Evolutionary conservation across 306 rosid species (phyloP), one percentile per base, ranked within the genome.

Genomic region (Bauhinia variegata): DNA sequence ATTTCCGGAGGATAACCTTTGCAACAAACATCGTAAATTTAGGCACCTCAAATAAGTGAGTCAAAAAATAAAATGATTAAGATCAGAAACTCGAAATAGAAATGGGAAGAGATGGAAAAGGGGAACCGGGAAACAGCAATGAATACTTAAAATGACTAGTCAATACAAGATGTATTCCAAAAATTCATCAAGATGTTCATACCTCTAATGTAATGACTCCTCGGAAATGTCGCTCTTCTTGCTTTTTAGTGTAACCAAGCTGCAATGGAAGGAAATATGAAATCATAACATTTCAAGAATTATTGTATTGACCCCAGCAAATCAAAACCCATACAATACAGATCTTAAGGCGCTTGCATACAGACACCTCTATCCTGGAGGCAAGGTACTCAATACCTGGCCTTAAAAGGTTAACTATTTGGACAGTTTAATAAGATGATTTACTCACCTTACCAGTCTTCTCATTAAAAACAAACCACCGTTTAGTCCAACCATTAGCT

Each of bases 181-280:
- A n/a, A n/a, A n/a, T n/a, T n/a, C n/a, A n/a, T n/a, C n/a, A n/a
- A n/a, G n/a, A 61, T 18, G 36, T 57, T 13, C 77, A 70, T 83
- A 83, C 88, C 88, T 83, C 88, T 53, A 83, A 57, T 38, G 88
- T 62, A 73, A 83, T 77, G 63, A 71, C 76, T 73, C 88, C 88
- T 31, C 88, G 83, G 39, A 83, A 83, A 75, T 70, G 76, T 63
- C 80, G 77, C 75, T 83, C 88, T 65, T 80, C 88, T 74, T 83
- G 85, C 53, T 83, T 83, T 63, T 80, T 83, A 61, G 88, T 83
- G 75, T 83, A 83, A 46, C 88, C 88, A 74, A 83, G 88, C 88
- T 83, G 66, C 60, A 77, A 74, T 42, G 49, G 7, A 65, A 59
- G 42, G 50, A 34, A 49, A 23, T 30, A 58, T 47, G 15, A 75